phyloP scores from a whole-genome alignment of 2,329 filamentous ascomycete species.

The Teratosphaeria destructans region DNA sequence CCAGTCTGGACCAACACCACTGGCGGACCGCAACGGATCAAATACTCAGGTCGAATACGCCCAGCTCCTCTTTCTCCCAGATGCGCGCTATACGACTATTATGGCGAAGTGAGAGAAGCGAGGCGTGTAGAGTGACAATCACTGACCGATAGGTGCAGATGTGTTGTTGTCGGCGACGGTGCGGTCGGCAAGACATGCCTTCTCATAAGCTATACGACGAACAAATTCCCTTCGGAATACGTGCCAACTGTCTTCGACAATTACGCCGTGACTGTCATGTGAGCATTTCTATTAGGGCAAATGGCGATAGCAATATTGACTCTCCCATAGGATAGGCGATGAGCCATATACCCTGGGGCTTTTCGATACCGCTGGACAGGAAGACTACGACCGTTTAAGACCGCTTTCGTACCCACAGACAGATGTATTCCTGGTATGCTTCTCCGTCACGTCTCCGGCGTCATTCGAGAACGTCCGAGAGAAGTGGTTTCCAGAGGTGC shows the following conservation, averaged over 20 bases:
- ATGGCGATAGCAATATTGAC: background rate
- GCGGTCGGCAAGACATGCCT: slow-evolving; percentile 98
- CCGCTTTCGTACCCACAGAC: slow-evolving; percentile 97
- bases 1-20: background rate
- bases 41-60: background rate
- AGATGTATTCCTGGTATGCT: slow-evolving; percentile 97
- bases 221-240: slow-evolving; percentile 99
- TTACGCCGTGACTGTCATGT: slow-evolving; percentile 98
- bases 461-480: slow-evolving; percentile 99
- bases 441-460: slow-evolving; percentile 92
- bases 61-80: background rate
- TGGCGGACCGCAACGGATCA: background rate
- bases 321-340: slow-evolving; percentile 73
- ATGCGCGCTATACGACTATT: background rate
- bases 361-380: slow-evolving; percentile 97
- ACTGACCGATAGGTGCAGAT: slow-evolving; percentile 45
- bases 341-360: slow-evolving; percentile 95
- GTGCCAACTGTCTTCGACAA: slow-evolving; percentile 99
- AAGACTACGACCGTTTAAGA: slow-evolving; percentile 96
- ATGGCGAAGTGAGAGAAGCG: background rate
- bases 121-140: background rate
- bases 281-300: slow-evolving; percentile 2
- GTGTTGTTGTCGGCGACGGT: slow-evolving; percentile 98
- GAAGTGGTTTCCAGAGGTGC: slow-evolving; percentile 98
- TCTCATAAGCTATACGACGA: slow-evolving; percentile 97